Conservation (phyloP, 495 filamentous ascomycete genomes). For the Tricharina praecox region DNA sequence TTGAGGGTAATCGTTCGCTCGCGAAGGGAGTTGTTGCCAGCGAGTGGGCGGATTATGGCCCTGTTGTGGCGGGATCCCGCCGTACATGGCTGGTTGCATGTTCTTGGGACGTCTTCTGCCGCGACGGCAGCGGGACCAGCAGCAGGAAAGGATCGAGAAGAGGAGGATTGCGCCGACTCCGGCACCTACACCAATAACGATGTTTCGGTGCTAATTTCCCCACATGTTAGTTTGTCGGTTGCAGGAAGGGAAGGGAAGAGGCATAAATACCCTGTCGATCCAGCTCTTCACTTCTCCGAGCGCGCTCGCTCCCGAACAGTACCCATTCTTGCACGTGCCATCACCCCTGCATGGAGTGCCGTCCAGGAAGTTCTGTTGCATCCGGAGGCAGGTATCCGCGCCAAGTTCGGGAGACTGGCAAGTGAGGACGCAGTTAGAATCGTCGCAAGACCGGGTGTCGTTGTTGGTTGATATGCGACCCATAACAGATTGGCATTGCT, state of each 20-base stretch:
- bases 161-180: conserved; percentile 53
- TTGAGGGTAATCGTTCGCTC: neutral
- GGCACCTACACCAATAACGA: conserved; percentile 56
- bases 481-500: conserved; percentile 77
- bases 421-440: conserved; percentile 51
- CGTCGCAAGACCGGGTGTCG: conserved; percentile 67
- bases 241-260: neutral
- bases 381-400: conserved; percentile 45
- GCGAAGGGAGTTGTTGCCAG: neutral
- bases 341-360: conserved; percentile 75
- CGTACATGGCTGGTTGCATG: neutral
- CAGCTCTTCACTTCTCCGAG: conserved; percentile 45
- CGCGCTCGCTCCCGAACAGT: conserved; percentile 47
- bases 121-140: conserved; percentile 37
- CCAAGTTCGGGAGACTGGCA: conserved; percentile 60
- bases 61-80: too few species aligned
- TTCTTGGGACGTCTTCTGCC: conserved; percentile 20
- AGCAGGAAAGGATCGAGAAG: conserved; percentile 43
- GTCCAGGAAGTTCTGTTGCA: conserved; percentile 88
- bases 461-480: conserved; percentile 58
- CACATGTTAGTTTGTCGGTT: too few species aligned
- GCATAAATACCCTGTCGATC: conserved; percentile 35
- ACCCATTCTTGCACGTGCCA: conserved; percentile 58
- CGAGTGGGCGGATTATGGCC: too few species aligned
- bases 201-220: conserved; percentile 52